These are phyloP conservation scores for Fragaria vesca DNA, from an alignment of 306 rosid species.

Conservation along the genomic window DNA sequence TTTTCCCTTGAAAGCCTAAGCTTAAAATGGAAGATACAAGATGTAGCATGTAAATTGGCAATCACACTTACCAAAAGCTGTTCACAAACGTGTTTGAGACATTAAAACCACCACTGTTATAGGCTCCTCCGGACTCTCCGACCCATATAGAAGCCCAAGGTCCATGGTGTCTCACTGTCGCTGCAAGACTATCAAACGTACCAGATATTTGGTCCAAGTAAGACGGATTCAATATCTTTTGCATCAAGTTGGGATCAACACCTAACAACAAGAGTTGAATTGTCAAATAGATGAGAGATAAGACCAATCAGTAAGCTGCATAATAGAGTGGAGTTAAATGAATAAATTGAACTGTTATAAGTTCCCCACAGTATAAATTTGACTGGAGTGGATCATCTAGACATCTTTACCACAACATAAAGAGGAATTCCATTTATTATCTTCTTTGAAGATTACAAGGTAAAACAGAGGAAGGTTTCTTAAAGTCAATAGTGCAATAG, in stretches of 20 bases:
- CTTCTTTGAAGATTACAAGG: not conserved
- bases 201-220: slow-evolving; percentile 50
- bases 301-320: not conserved
- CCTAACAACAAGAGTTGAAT: slow-evolving; percentile 40
- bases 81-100: slow-evolving; percentile 75
- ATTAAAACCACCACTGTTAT: slow-evolving; percentile 77
- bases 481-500: not conserved
- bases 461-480: not conserved
- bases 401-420: not conserved
- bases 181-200: slow-evolving; percentile 46
- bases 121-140: slow-evolving; percentile 98
- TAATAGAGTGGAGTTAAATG: not conserved
- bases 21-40: slow-evolving; percentile 5
- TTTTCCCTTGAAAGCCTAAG: not conserved
- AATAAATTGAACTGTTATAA: not conserved
- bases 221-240: slow-evolving; percentile 65
- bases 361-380: not conserved
- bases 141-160: slow-evolving; percentile 94
- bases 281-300: slow-evolving; percentile 15
- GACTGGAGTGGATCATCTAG: not conserved
- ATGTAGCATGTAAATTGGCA: slow-evolving; percentile 21
- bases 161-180: slow-evolving; percentile 55
- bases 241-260: slow-evolving; percentile 51
- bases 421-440: not conserved
- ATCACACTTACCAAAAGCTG: slow-evolving; percentile 85